A percentile compares a stretch with the other conserved stretches of the same genome.
phyloP scores from a whole-genome alignment of 2,329 filamentous ascomycete species.

The Amesomyces nigricolor region DNA sequence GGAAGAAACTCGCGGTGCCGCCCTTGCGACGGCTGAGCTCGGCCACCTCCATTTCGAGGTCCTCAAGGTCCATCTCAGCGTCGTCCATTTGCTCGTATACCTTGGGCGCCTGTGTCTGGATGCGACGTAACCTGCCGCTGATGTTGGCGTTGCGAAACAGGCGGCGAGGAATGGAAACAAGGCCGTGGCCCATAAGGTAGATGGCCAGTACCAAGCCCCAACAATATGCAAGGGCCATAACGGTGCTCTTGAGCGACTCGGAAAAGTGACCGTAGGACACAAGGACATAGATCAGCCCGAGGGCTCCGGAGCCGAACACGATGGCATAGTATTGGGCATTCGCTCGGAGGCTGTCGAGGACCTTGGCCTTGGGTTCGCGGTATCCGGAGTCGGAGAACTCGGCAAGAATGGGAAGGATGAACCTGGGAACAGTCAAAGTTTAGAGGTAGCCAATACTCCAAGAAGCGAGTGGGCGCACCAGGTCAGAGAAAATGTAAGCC shows the following conservation, averaged over 20 bases:
- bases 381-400: constrained; percentile 95
- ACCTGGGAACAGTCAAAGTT: constrained; percentile 45
- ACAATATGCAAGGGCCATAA: constrained; percentile 92
- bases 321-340: constrained; percentile 88
- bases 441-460: constrained; percentile 5
- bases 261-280: constrained; percentile 69
- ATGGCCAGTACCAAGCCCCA: constrained; percentile 90
- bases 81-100: constrained; percentile 86
- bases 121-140: constrained; percentile 63
- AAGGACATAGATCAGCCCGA: constrained; percentile 79
- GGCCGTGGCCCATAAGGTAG: constrained; percentile 94
- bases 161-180: constrained; percentile 81
- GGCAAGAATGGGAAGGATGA: constrained; percentile 85
- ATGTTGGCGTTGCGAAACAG: constrained; percentile 76
- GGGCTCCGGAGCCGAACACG: constrained; percentile 61
- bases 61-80: constrained; percentile 70
- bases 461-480: constrained; percentile 54
- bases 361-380: constrained; percentile 72
- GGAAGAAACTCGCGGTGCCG: constrained; percentile 67
- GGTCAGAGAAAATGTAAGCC: constrained; percentile 90
- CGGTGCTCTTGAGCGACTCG: constrained; percentile 68
- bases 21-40: constrained; percentile 77
- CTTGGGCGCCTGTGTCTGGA: constrained; percentile 74
- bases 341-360: constrained; percentile 77
- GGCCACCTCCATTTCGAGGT: constrained; percentile 72